Evolutionary conservation across 2,329 filamentous ascomycete genomes (phyloP).

Genomic region (Colletotrichum navitas): DNA sequence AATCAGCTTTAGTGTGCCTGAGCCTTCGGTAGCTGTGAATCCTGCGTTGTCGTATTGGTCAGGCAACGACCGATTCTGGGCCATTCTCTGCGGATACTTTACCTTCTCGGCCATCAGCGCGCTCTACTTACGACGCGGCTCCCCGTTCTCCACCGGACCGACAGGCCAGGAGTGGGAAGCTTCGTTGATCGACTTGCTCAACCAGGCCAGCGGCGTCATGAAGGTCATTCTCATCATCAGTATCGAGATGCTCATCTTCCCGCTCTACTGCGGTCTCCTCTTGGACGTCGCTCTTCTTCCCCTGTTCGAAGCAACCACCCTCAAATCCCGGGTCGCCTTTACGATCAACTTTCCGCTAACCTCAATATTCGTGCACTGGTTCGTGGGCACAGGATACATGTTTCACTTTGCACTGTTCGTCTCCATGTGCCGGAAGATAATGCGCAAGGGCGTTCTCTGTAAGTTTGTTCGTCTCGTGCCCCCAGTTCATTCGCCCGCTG

Average conservation of each 20-base stretch:
- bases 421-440: conserved; percentile 98
- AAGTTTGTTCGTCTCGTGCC: conserved; percentile 54
- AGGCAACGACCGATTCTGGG: conserved; percentile 73
- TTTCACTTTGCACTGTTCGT: conserved; percentile 99
- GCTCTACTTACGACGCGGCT: conserved; percentile 81
- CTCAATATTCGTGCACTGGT: conserved; percentile 98
- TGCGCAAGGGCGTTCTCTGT: conserved; percentile 94
- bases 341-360: conserved; percentile 84
- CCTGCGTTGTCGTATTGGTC: conserved; percentile 76
- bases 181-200: conserved; percentile 82
- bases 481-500: conserved; percentile 47
- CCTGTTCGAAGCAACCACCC: conserved; percentile 84
- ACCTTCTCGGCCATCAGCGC: conserved; percentile 81
- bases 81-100: conserved; percentile 84
- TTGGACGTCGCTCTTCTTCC: conserved; percentile 91
- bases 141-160: conserved; percentile 72
- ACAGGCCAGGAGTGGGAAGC: conserved; percentile 77
- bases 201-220: conserved; percentile 95
- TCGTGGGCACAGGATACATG: conserved; percentile 99
- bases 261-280: conserved; percentile 92
- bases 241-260: conserved; percentile 98
- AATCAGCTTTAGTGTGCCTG: conserved; percentile 64
- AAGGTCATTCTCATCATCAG: conserved; percentile 99
- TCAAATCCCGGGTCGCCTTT: conserved; percentile 83
- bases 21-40: conserved; percentile 58